Conservation (phyloP, 2,329 filamentous ascomycete species). For the Pseudocercospora fijiensis region DNA sequence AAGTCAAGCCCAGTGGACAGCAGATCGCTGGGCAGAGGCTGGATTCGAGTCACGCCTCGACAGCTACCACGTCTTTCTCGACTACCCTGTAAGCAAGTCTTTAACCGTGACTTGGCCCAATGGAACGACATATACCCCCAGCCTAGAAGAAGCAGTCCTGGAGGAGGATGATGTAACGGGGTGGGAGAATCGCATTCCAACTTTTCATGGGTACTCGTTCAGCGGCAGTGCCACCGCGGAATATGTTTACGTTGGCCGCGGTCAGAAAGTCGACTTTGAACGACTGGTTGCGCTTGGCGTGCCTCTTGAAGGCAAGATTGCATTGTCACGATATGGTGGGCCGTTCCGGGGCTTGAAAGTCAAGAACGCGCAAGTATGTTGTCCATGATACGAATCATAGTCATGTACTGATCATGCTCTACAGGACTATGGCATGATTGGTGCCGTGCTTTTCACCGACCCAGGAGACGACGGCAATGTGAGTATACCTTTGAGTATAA, state of each 20-base stretch:
- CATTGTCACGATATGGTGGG: neutral
- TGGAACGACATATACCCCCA: conserved; percentile 70
- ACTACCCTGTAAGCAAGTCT: conserved; percentile 48
- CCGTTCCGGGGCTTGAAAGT: neutral
- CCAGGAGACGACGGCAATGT: conserved; percentile 29
- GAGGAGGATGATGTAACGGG: conserved; percentile 28
- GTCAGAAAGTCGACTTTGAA: neutral
- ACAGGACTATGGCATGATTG: conserved; percentile 12
- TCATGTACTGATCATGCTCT: neutral
- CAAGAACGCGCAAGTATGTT: neutral
- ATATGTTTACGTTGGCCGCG: conserved; percentile 30
- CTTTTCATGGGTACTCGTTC: conserved; percentile 51
- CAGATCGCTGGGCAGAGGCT: conserved; percentile 47
- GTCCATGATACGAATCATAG: neutral
- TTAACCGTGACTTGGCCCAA: conserved; percentile 46
- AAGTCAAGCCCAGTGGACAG: conserved; percentile 49
- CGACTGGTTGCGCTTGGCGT: neutral
- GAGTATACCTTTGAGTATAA: no score
- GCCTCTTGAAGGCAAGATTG: neutral
- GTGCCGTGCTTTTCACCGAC: neutral
- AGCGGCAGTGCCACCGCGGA: conserved; percentile 49
- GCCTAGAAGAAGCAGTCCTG: conserved; percentile 31
- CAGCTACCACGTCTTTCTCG: conserved; percentile 45
- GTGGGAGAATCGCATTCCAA: conserved; percentile 34
- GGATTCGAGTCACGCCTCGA: conserved; percentile 43